Evolutionary conservation across 2,329 filamentous ascomycete genomes (phyloP).

Genomic region (Aspergillus calidoustus): DNA sequence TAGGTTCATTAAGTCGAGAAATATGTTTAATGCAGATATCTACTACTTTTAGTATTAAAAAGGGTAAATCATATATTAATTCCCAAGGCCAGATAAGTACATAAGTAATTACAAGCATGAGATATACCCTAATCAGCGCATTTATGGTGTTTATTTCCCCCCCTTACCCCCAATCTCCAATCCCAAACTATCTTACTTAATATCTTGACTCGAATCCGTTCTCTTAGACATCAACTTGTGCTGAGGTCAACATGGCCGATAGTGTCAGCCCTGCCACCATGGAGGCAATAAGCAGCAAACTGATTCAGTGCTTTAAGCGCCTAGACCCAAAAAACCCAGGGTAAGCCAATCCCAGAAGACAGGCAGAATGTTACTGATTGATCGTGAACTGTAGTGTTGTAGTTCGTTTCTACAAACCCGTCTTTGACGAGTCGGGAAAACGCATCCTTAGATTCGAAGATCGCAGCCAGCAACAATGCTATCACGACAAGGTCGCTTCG

Average conservation of each 20-base stretch:
- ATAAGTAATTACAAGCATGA: too few relatives aligned
- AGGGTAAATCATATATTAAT: too few relatives aligned
- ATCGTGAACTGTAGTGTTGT: constrained; percentile 7
- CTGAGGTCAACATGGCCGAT: neutral
- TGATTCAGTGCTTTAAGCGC: neutral
- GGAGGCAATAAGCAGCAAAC: neutral
- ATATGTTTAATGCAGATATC: neutral
- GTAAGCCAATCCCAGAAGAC: constrained; percentile 6
- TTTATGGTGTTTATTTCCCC: too few relatives aligned
- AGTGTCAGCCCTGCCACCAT: neutral
- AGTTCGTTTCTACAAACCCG: constrained; percentile 19
- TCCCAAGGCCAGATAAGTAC: too few relatives aligned
- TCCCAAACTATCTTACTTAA: too few relatives aligned
- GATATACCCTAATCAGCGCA: too few relatives aligned
- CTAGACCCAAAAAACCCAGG: constrained; percentile 19
- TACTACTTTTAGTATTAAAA: neutral
- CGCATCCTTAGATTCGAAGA: constrained; percentile 6
- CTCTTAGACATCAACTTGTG: too few relatives aligned
- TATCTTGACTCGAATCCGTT: too few relatives aligned
- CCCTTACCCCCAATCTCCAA: too few relatives aligned
- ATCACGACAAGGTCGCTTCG: constrained; percentile 9
- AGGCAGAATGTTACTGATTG: neutral
- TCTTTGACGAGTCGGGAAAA: constrained; percentile 3
- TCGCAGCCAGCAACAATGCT: constrained; percentile 11
- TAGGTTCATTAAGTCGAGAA: neutral